Evolutionary conservation across 176 grass and related monocot species (phyloP).

Genomic region (Ampelocalamus luodianensis): DNA sequence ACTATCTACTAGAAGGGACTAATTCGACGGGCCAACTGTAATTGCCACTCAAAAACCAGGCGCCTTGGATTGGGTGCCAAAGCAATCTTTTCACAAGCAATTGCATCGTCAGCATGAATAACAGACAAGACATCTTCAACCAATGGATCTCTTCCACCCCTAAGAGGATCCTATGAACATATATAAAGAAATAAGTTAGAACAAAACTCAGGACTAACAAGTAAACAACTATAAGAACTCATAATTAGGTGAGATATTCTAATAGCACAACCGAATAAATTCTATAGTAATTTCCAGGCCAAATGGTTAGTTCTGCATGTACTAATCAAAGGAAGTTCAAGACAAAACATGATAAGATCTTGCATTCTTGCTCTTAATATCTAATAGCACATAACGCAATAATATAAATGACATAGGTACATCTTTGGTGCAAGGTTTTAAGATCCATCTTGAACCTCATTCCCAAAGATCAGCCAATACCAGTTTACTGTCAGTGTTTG

Average conservation of each 20-base stretch:
- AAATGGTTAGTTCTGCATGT: background rate
- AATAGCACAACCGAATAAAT: conserved; percentile 15
- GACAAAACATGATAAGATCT: background rate
- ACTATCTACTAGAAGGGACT: conserved; percentile 87
- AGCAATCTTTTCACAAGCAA: conserved; percentile 50
- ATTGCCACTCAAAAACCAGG: conserved; percentile 83
- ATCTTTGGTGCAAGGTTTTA: conserved; percentile 5
- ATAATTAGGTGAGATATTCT: conserved; percentile 11
- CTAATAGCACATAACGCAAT: background rate
- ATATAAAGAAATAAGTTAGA: conserved; percentile 34
- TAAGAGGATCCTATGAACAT: conserved; percentile 81
- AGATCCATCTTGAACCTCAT: background rate
- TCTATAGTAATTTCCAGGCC: background rate
- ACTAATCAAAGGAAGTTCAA: conserved; percentile 20
- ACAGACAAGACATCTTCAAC: conserved; percentile 78
- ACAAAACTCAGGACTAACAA: background rate
- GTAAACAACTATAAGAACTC: conserved; percentile 25
- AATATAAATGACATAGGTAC: background rate
- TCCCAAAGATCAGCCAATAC: background rate
- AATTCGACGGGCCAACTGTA: conserved; percentile 79
- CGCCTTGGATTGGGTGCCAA: conserved; percentile 56
- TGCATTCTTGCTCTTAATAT: background rate
- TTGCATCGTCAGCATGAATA: conserved; percentile 63
- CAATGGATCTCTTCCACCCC: conserved; percentile 91
- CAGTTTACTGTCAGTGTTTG: background rate